Evolutionary conservation across 2,329 filamentous ascomycete species (phyloP).

Genomic region (Sporothrix curviconia): DNA sequence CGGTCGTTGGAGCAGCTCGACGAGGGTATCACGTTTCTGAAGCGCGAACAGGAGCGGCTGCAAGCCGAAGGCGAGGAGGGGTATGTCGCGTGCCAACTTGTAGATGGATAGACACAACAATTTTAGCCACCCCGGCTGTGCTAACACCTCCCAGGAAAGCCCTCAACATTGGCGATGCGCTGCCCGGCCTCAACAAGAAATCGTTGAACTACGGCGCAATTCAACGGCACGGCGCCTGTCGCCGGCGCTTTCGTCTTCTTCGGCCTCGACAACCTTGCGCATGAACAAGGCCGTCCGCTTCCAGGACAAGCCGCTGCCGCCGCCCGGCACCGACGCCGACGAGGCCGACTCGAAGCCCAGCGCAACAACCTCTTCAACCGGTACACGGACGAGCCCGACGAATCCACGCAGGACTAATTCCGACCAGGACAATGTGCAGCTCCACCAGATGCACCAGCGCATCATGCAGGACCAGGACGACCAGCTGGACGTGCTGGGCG

Average conservation of each 20-base stretch:
- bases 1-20: conserved; percentile 81
- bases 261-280: no score
- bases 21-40: conserved; percentile 67
- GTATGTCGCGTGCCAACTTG: no score
- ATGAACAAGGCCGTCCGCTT: conserved; percentile 90
- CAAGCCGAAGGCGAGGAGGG: conserved; percentile 57
- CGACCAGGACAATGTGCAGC: conserved; percentile 69
- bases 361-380: conserved; percentile 34
- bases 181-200: conserved; percentile 64
- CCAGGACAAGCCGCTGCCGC: conserved; percentile 53
- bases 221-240: conserved; percentile 54
- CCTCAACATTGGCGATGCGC: conserved; percentile 53
- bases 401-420: conserved; percentile 44
- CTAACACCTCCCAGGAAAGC: conserved; percentile 33
- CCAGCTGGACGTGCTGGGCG: conserved; percentile 82
- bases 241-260: no score
- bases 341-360: conserved; percentile 35
- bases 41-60: conserved; percentile 57
- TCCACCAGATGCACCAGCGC: conserved; percentile 75
- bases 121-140: no score
- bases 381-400: conserved; percentile 64
- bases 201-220: conserved; percentile 74
- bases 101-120: no score
- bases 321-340: conserved; percentile 42
- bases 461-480: conserved; percentile 86